Base-by-base conservation (phyloP, 1,284 basidiomycete species). In the Bjerkandera adusta region DNA sequence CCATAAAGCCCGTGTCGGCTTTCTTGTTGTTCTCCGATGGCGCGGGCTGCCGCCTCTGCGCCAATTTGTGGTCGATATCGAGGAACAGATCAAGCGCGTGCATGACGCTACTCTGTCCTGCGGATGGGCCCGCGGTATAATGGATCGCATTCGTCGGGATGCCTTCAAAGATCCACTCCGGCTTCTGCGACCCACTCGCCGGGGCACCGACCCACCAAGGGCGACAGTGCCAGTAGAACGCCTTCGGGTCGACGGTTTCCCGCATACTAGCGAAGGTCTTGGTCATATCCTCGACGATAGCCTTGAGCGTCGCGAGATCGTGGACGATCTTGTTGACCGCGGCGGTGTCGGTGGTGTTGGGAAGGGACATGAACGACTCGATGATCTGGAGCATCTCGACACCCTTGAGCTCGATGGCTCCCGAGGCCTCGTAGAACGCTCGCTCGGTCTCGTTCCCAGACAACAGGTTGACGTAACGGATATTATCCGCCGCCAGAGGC, bases 131-230 rank as follows among this genome's bases (percentile, higher is more conserved):
- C 22, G 84, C 87, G 45, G 88, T 77, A 58, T 86, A 80, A 20
- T 83, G 72, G 24, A 68, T 62, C 15, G 79, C 74, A 12, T 68
- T 74, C 13, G 80, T 69, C 4, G 77, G 72, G 3, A 90, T 81
- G 1, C 91, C 92, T 58, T 95, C 85, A 64, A 89, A 97, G 25
- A 85, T 69, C 96, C 96, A 99, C 8, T 42, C 49, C 12, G 53
- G 51, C 36, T 51, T 49, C 3, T 45, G 45, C 6, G 77, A 68
- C 0, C 79, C 79, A 47, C 73, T 76, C 12, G 80, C 77, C 51
- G 85, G 81, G 53, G 89, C 90, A 15, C 94, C 96, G 35, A 85
- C 81, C 69, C 85, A 97, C 96, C 96, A 99, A 1, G 93, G 94
- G 37, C 96, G 83, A 54, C 94, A 84, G 42, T 85, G 74, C 79